Base-by-base conservation (phyloP, 768 basidiomycete genomes). In the Amanita rubescens region DNA sequence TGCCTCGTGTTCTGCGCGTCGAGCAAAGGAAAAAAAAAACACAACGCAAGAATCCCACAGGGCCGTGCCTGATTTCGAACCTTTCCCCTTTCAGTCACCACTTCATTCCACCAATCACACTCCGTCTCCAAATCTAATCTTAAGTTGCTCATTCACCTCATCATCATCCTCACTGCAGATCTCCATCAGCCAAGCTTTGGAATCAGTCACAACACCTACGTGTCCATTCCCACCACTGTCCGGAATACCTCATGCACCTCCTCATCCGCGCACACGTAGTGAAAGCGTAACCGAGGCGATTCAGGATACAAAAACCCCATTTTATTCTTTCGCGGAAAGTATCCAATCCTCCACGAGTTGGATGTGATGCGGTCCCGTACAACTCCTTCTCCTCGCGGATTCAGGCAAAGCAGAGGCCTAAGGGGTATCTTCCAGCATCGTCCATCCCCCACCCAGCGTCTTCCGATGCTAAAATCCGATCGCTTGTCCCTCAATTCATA, bases 1-100 rank as follows among this genome's bases (percentile, higher is more conserved):
- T n/a, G 54, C 54, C 54, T 57, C 50, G 51, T 47, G 25, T 49
- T 43, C 54, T 42, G 3, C 37, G 39, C 49, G 49, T 37, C 17
- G 32, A 52, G 32, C 19, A 52, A 43, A 27, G 15, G 24, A 52
- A 25, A 52, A 43, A 27, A n/a, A 30, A 43, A 19, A 19, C 7
- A 19, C 14, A 32, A 52, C 14, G 14, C 10, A 51, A 51, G 17
- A 25, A 42, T 10, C 19, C 48, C 45, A 19, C 45, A 27, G 10
- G 8, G 27, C 8, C 35, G 49, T 41, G 37, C 49, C 49, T 51
- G 49, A 42, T 51, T 51, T 32, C 24, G 24, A 51, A 51, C 49
- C 27, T n/a, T 51, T 7, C 33, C 35, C 3, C 35, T 39, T 25
- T 37, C 20, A 8, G 33, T 9, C 17, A 9, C 14, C 44, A 22